Percentiles rank a stretch among this genome's conserved stretches.
Conservation (phyloP, 331 rosid genomes). For the Cucumis variabilis region DNA sequence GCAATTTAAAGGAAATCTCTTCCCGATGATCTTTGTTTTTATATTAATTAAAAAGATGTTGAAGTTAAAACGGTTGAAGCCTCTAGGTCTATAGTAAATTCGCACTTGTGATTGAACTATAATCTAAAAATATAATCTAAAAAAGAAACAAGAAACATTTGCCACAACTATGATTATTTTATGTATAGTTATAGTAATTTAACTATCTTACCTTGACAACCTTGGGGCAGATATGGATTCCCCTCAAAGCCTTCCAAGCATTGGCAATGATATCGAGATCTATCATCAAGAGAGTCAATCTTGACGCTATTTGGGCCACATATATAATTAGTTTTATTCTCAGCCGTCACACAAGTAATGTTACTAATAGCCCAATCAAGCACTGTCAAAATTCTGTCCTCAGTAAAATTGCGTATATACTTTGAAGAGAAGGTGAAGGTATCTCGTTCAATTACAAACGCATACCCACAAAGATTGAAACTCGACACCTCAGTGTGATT, state of each 20-base stretch:
- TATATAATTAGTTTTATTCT: neutral
- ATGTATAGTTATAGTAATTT: neutral
- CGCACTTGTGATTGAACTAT: no score
- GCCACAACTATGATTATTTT: no score
- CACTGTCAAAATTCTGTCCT: neutral
- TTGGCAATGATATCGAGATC: constrained; percentile 22
- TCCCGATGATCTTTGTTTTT: no score
- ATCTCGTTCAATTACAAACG: neutral
- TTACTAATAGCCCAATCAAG: constrained; percentile 34
- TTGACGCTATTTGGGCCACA: neutral
- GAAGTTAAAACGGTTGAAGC: no score
- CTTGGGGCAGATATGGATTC: constrained; percentile 34
- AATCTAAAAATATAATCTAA: no score
- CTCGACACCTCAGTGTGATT: neutral
- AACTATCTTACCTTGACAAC: constrained; percentile 27
- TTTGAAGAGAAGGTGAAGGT: neutral
- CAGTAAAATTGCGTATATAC: neutral
- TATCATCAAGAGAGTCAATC: neutral
- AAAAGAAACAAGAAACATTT: no score
- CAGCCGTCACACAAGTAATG: neutral
- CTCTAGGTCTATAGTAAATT: no score
- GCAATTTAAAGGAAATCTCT: no score
- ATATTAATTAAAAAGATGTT: no score
- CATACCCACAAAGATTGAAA: constrained; percentile 38
- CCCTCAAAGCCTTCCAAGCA: constrained; percentile 35